Evolutionary conservation across 192 early-diverging fungal species (phyloP), one percentile per base, ranked within the genome.

Genomic region (Funneliformis mosseae): DNA sequence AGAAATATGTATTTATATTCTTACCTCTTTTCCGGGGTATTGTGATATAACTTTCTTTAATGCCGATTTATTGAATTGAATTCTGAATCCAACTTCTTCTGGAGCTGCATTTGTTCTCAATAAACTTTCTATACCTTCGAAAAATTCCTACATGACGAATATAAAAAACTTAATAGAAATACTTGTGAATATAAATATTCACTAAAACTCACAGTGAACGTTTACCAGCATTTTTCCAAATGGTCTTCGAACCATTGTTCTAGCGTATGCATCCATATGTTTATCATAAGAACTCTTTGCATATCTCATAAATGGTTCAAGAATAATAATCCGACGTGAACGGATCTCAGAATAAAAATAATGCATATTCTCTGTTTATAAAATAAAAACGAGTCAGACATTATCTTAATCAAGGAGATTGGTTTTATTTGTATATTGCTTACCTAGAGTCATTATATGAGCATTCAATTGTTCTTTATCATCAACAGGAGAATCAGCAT

Each of bases 401-500:
- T 60, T 68, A 46, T 87, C 68, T 11, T 21, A 70, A 21, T 66
- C 63, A 27, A 33, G 33, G 3, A 2, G 3, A 33, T 33, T 12
- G 0, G 21, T 2, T n/a, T 21, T 21, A 43, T n/a, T 0, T 23
- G 41, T n/a, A 21, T 21, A 42, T 3, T 41, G 10, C 21, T 77
- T 84, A 92, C 92, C 92, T 75, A 97, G 85, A 42, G 89, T 90
- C 81, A 96, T 84, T 41, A 96, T 95, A 81, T 95, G 94, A 1
- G 94, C 92, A 84, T 99, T 96, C 66, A 97, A 88, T 81, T 94
- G 92, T 73, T 94, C 95, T 83, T 94, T 94, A 85, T 96, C 95
- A 71, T 96, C 96, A 75, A 95, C 96, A n/a, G 85, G 86, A 33
- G 90, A 84, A 78, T 92, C 93, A 1, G 90, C 91, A 77, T 93